Percentiles rank a stretch among this genome's conserved stretches.
Conservation (phyloP, 192 early-diverging fungal genomes). For the Cladochytrium replicatum region DNA sequence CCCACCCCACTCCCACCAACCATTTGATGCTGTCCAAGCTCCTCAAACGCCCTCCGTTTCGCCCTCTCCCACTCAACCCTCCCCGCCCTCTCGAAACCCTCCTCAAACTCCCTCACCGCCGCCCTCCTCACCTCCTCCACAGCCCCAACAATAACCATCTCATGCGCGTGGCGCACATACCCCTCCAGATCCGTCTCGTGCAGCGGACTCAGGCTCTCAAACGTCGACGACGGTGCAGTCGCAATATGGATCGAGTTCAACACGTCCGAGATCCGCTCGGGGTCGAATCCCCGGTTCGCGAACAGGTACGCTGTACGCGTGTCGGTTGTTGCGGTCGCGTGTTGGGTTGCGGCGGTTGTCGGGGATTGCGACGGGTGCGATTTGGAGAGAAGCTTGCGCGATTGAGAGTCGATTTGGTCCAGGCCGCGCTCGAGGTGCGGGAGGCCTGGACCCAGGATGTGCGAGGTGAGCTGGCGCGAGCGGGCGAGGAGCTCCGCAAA, state of each 20-base stretch:
- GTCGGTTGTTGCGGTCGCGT: conserved; percentile 12
- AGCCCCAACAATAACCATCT: conserved; percentile 64
- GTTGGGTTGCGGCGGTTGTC: neutral
- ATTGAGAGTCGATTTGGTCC: conserved; percentile 79
- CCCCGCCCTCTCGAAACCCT: conserved; percentile 43
- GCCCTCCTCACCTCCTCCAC: conserved; percentile 46
- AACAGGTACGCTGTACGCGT: conserved; percentile 50
- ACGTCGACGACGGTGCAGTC: conserved; percentile 30
- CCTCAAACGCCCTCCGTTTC: conserved; percentile 68
- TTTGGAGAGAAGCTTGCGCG: conserved; percentile 24
- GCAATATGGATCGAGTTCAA: conserved; percentile 57
- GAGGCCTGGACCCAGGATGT: conserved; percentile 55
- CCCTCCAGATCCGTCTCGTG: conserved; percentile 77
- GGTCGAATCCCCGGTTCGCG: conserved; percentile 68
- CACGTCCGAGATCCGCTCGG: conserved; percentile 52
- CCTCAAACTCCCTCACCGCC: conserved; percentile 60
- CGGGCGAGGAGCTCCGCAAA: conserved; percentile 70
- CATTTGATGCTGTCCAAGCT: conserved; percentile 55
- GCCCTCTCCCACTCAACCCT: conserved; percentile 62
- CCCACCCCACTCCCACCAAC: neutral
- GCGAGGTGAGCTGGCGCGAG: conserved; percentile 62
- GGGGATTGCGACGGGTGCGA: neutral
- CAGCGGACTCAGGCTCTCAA: conserved; percentile 61
- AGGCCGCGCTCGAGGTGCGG: conserved; percentile 76
- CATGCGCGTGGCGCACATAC: conserved; percentile 62